Evolutionary conservation across 495 filamentous ascomycete genomes (phyloP).

Genomic region (Penicillium herquei): DNA sequence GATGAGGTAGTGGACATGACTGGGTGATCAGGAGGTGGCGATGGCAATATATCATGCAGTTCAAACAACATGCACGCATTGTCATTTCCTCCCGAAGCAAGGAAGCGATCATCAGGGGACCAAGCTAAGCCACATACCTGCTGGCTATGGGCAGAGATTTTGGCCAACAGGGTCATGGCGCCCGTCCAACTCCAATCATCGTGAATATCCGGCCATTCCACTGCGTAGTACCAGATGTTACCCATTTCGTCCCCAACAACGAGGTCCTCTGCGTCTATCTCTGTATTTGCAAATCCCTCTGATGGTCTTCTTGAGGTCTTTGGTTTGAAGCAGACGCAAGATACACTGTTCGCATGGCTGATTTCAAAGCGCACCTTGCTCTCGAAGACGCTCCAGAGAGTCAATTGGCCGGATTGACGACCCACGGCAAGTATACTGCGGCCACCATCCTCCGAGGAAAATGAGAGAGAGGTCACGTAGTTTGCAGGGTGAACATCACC

Average conservation of each 20-base stretch:
- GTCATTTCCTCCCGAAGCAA: conserved; percentile 92
- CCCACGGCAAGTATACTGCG: conserved; percentile 84
- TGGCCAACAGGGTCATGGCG: conserved; percentile 70
- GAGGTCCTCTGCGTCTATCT: conserved; percentile 65
- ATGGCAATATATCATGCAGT: conserved; percentile 54
- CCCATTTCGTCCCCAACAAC: conserved; percentile 88
- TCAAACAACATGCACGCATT: conserved; percentile 85
- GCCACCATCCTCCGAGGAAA: conserved; percentile 76
- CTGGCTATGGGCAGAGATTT: conserved; percentile 77
- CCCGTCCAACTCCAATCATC: conserved; percentile 66
- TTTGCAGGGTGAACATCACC: conserved; percentile 42
- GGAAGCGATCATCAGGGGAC: conserved; percentile 71
- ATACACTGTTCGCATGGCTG: conserved; percentile 65
- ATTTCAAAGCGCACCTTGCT: conserved; percentile 68
- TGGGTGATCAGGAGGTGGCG: conserved; percentile 10
- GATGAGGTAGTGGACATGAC: background rate
- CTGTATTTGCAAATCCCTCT: conserved; percentile 29
- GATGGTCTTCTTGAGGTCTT: conserved; percentile 43
- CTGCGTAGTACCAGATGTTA: conserved; percentile 79
- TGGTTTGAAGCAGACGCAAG: conserved; percentile 72
- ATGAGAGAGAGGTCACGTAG: conserved; percentile 79
- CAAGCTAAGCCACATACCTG: conserved; percentile 92
- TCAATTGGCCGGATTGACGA: conserved; percentile 64
- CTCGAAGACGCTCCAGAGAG: conserved; percentile 61
- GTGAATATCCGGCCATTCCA: conserved; percentile 73